Evolutionary conservation across 306 rosid genomes (phyloP).

Genomic region (Quercus suber): DNA sequence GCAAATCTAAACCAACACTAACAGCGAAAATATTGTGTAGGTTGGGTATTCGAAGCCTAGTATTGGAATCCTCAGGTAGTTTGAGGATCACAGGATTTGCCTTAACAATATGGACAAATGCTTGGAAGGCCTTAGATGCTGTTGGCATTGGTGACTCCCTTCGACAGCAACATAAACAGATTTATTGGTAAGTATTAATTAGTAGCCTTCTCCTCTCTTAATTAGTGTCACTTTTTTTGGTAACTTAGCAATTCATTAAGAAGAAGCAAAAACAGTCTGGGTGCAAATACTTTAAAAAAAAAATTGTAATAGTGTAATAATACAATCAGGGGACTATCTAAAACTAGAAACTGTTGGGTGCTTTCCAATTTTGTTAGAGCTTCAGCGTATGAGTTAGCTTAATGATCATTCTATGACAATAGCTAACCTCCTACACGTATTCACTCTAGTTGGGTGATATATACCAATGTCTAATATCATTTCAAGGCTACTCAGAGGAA

Average conservation of each 20-base stretch:
- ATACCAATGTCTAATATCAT: no score
- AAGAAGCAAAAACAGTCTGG: no score
- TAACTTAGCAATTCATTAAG: no score
- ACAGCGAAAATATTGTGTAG: conserved; percentile 16
- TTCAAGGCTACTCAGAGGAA: no score
- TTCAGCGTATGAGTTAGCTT: background rate
- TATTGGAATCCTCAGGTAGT: conserved; percentile 55
- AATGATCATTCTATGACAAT: background rate
- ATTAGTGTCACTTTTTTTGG: background rate
- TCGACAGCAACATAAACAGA: conserved; percentile 39
- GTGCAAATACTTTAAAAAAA: no score
- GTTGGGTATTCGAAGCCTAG: conserved; percentile 58
- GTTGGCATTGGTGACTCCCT: conserved; percentile 53
- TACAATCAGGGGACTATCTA: no score
- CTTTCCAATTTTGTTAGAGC: background rate
- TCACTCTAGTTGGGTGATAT: no score
- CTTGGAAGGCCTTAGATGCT: conserved; percentile 80
- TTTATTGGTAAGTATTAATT: conserved; percentile 36
- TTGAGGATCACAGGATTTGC: conserved; percentile 71
- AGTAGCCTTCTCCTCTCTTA: background rate
- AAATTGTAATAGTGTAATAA: no score
- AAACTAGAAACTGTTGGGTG: background rate
- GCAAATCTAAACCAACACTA: no score
- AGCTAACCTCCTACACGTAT: no score
- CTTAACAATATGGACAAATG: conserved; percentile 54